Conservation (phyloP, 2,329 filamentous ascomycete genomes). For the Geosmithia putterillii region DNA sequence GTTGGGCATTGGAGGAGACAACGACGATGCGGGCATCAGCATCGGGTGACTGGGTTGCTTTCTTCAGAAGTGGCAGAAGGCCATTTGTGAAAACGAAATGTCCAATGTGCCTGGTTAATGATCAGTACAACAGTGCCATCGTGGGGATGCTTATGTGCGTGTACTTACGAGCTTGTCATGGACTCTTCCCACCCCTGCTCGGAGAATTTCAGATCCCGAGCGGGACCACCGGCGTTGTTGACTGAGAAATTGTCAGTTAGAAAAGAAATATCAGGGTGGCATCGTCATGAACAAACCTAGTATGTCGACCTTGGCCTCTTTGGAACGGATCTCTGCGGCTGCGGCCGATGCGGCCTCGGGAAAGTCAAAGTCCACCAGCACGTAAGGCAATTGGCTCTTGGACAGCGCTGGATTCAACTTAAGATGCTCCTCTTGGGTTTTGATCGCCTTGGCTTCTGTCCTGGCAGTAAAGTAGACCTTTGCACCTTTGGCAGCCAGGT, state of each 20-base stretch:
- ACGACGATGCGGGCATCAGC: background rate
- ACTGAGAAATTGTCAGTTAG: slow-evolving; percentile 6
- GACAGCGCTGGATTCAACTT: slow-evolving; percentile 4
- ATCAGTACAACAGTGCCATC: background rate
- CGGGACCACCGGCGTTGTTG: slow-evolving; percentile 10
- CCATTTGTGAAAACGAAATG: slow-evolving; percentile 13
- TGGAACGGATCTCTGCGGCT: slow-evolving; percentile 7
- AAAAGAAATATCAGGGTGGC: background rate
- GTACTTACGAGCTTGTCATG: slow-evolving; percentile 10
- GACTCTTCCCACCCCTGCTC: slow-evolving; percentile 10
- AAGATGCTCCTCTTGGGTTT: slow-evolving; percentile 3
- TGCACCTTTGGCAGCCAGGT: slow-evolving; percentile 11
- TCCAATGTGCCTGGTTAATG: slow-evolving; percentile 11
- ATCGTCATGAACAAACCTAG: slow-evolving; percentile 7
- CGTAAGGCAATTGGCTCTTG: slow-evolving; percentile 5
- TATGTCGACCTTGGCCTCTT: slow-evolving; percentile 12
- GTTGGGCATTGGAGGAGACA: background rate
- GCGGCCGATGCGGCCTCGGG: slow-evolving; percentile 9
- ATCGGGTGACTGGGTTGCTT: background rate
- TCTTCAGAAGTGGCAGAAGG: slow-evolving; percentile 9
- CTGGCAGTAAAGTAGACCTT: slow-evolving; percentile 13
- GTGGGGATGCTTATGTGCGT: background rate
- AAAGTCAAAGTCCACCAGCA: slow-evolving; percentile 11
- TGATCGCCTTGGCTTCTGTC: slow-evolving; percentile 8
- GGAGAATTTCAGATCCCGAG: slow-evolving; percentile 2